Evolutionary conservation across 768 basidiomycete species (phyloP).

Genomic region (Cystobasidium onofrii): DNA sequence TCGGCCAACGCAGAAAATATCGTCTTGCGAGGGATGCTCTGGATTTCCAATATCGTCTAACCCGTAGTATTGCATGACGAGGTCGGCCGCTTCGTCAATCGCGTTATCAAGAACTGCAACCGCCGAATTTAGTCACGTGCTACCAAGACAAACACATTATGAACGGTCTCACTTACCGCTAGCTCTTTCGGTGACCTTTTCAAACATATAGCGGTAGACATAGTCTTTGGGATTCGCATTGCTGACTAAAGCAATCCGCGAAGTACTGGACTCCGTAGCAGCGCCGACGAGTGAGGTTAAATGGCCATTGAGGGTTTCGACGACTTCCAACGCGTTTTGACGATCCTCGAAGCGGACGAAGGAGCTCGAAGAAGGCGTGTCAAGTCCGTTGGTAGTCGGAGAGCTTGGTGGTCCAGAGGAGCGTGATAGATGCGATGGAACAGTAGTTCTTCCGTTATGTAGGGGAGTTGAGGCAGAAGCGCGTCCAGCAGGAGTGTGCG

Average conservation of each 20-base stretch:
- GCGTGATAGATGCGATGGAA: constrained; percentile 38
- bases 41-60: constrained; percentile 73
- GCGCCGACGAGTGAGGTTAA: constrained; percentile 39
- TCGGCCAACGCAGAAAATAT: constrained; percentile 63
- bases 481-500: neutral
- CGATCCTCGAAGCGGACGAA: constrained; percentile 33
- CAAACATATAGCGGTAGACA: constrained; percentile 87
- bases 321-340: constrained; percentile 43
- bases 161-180: constrained; percentile 54
- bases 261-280: constrained; percentile 26
- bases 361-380: neutral
- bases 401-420: constrained; percentile 40
- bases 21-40: constrained; percentile 47
- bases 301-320: constrained; percentile 48
- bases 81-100: constrained; percentile 76
- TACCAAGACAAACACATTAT: neutral
- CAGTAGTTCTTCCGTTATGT: constrained; percentile 27
- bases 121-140: neutral
- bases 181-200: constrained; percentile 73
- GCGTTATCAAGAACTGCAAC: constrained; percentile 66
- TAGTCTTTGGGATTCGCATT: constrained; percentile 42
- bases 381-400: constrained; percentile 25
- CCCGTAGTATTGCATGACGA: constrained; percentile 62
- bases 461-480: constrained; percentile 2
- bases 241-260: constrained; percentile 43